Evolutionary conservation across 176 grass and related monocot genomes (phyloP), one percentile per base, ranked within the genome.

Genomic region (Hsuehochloa calcarea): DNA sequence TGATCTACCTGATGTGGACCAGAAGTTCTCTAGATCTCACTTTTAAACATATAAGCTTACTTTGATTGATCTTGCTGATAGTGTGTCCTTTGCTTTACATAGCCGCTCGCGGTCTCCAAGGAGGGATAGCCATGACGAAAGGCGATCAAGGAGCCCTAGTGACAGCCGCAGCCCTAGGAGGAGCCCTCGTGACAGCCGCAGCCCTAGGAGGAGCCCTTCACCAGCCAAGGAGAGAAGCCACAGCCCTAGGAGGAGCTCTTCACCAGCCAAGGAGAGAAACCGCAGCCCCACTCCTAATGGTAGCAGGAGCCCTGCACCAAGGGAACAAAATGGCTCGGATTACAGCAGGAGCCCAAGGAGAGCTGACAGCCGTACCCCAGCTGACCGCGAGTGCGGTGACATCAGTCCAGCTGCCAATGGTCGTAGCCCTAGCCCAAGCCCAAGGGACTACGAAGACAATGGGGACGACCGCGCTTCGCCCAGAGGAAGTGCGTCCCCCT

Each of bases 81-180:
- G 19, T 38, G 8, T 78, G 13, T 80, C 55, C 34, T 50, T 83
- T 67, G 34, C 15, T 87, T 68, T 60, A 22, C 31, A 35, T 47
- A 90, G 89, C 23, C 96, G 73, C 38, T 95, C 96, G 3, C 81
- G 66, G 67, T 98, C 96, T 61, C 96, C 96, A 46, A 86, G 78
- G 44, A 89, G 88, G 66, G 90, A 80, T 22, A 70, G 43, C 15
- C 86, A 78, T 55, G 85, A 82, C 7, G 91, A 87, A 46, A 87
- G 84, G 84, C 77, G 92, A 60, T 92, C 90, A 4, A 86, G 85
- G 64, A 92, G 89, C 73, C 90, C 85, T 3, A 56, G 56, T 17
- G 80, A 61, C 68, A 95, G 88, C 75, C 89, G 83, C 80, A 97
- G 90, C 87, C 91, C 92, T 2, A 86, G 75, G 65, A 87, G 68